Conservation (phyloP, 345 rosid genomes). For the Hypericum androsaemum region DNA sequence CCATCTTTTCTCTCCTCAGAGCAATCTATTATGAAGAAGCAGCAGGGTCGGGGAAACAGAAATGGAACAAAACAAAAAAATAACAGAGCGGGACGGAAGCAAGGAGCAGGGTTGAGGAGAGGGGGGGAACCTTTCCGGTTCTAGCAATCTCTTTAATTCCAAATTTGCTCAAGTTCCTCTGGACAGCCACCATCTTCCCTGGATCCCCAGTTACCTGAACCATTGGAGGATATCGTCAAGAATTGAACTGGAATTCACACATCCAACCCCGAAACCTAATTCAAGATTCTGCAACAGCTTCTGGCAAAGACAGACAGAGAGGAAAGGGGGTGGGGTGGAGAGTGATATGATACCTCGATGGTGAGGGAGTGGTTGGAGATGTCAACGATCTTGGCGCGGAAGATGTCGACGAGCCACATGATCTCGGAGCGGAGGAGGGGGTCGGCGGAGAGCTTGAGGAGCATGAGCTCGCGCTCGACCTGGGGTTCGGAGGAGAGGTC, state of each 20-base stretch:
- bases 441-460: constrained; percentile 61
- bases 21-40: constrained; percentile 49
- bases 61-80: neutral
- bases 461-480: constrained; percentile 92
- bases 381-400: constrained; percentile 82
- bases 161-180: constrained; percentile 76
- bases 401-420: constrained; percentile 86
- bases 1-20: constrained; percentile 83
- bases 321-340: neutral
- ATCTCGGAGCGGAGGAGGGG: constrained; percentile 63
- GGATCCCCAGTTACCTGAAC: constrained; percentile 96
- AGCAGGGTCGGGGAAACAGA: constrained; percentile 3
- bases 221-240: neutral
- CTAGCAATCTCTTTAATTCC: constrained; percentile 85
- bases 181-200: constrained; percentile 88
- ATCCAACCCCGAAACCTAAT: neutral
- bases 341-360: constrained; percentile 47
- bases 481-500: constrained; percentile 87
- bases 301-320: neutral
- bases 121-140: constrained; percentile 57
- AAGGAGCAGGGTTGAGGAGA: too few species aligned
- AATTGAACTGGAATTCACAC: too few species aligned
- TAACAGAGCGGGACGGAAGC: constrained; percentile 3
- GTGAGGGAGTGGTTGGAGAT: constrained; percentile 60
- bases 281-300: neutral